Percentiles rank a stretch among this genome's conserved stretches.
Evolutionary conservation across 768 basidiomycete species (phyloP).

Genomic region (Boletus subcaerulescens): DNA sequence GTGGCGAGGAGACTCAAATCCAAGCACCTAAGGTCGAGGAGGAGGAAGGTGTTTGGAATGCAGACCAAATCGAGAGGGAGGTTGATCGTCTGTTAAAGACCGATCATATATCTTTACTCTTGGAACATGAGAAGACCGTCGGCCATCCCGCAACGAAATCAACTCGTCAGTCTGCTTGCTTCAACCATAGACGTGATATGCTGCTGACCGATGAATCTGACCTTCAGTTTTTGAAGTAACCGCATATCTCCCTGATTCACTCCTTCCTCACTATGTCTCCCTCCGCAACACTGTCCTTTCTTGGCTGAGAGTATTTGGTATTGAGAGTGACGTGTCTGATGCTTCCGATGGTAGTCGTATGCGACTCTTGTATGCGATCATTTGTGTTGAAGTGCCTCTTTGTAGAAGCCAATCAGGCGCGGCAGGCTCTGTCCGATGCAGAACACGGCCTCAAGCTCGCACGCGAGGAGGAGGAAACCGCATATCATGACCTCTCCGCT

Average conservation of each 20-base stretch:
- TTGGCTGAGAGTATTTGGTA: constrained; percentile 62
- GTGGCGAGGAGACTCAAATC: constrained; percentile 31
- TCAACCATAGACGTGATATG: background rate
- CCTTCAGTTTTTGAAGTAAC: constrained; percentile 73
- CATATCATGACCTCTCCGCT: constrained; percentile 56
- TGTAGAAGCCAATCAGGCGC: constrained; percentile 58
- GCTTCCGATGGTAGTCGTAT: constrained; percentile 39
- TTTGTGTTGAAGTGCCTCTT: background rate
- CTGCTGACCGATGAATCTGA: background rate
- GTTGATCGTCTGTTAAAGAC: constrained; percentile 54
- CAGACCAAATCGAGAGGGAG: constrained; percentile 54
- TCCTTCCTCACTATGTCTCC: constrained; percentile 70
- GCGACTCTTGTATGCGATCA: background rate
- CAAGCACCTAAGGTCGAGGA: constrained; percentile 28
- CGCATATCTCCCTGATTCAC: constrained; percentile 81
- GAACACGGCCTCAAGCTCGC: constrained; percentile 55
- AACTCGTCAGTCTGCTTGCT: constrained; percentile 47
- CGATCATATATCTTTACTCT: constrained; percentile 72
- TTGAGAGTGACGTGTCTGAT: constrained; percentile 42
- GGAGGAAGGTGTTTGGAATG: constrained; percentile 61
- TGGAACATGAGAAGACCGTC: constrained; percentile 74
- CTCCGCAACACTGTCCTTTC: constrained; percentile 58
- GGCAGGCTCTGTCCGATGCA: constrained; percentile 58
- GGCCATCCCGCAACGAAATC: constrained; percentile 46
- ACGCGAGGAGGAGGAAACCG: constrained; percentile 50